These are phyloP conservation scores for Phaeodactylum tricornutum DNA, from an alignment of 108 stramenopile species.

Conservation along the genomic window DNA sequence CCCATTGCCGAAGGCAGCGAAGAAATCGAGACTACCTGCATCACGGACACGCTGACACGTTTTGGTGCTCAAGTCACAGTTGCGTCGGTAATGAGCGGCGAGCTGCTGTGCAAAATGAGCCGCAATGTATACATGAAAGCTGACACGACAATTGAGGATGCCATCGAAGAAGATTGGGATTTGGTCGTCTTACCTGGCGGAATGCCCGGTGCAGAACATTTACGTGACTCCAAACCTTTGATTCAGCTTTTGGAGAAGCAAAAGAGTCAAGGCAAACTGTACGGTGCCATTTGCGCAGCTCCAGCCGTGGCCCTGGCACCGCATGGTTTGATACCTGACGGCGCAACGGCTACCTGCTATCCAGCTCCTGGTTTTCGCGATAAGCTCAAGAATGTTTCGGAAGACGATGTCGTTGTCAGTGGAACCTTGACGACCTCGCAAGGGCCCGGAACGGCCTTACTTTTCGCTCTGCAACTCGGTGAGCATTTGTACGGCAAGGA, in stretches of 20 bases:
- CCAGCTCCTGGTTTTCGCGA: slow-evolving; percentile 68
- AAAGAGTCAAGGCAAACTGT: slow-evolving; percentile 37
- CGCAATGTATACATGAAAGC: slow-evolving; percentile 76
- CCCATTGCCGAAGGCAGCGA: slow-evolving; percentile 94
- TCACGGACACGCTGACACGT: slow-evolving; percentile 86
- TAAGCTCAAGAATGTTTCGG: slow-evolving; percentile 34
- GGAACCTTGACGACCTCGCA: slow-evolving; percentile 61
- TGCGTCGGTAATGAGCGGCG: slow-evolving; percentile 78
- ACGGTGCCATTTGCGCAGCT: slow-evolving; percentile 82
- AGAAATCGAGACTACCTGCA: slow-evolving; percentile 94
- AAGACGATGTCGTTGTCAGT: slow-evolving; percentile 61
- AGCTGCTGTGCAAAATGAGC: slow-evolving; percentile 78
- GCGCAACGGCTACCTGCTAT: slow-evolving; percentile 75
- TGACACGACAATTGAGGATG: slow-evolving; percentile 77
- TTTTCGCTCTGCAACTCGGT: slow-evolving; percentile 56
- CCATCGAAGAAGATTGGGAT: slow-evolving; percentile 75
- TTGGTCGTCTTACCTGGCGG: slow-evolving; percentile 73
- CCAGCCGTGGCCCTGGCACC: slow-evolving; percentile 77
- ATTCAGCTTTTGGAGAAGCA: slow-evolving; percentile 66
- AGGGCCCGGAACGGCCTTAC: slow-evolving; percentile 71
- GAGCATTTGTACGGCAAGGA: slow-evolving; percentile 53
- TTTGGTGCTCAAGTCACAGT: slow-evolving; percentile 88
- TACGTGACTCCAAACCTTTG: slow-evolving; percentile 58
- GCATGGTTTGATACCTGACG: slow-evolving; percentile 53
- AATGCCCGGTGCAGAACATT: slow-evolving; percentile 72